phyloP scores from a whole-genome alignment of 805 yeast genomes.

The Kodamaea sagamina region DNA sequence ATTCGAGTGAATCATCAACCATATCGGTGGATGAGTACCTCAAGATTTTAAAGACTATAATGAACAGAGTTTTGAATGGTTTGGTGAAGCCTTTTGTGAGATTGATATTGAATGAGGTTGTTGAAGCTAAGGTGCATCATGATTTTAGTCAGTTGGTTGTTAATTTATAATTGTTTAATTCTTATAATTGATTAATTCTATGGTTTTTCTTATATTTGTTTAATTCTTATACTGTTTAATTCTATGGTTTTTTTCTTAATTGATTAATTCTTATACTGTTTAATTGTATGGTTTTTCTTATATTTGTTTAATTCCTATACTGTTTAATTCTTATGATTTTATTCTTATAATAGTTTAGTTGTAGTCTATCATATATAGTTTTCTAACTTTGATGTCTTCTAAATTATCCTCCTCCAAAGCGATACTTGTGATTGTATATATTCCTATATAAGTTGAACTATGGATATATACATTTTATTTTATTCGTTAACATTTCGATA shows the following conservation, averaged over 20 bases:
- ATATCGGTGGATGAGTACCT: slow-evolving; percentile 36
- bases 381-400: too few species aligned
- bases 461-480: too few species aligned
- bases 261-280: too few species aligned
- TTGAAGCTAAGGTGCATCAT: slow-evolving; percentile 29
- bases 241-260: too few species aligned
- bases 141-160: slow-evolving; percentile 34
- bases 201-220: neutral
- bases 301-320: neutral
- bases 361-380: neutral
- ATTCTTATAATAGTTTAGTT: too few species aligned
- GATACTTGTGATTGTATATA: too few species aligned
- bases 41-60: slow-evolving; percentile 27
- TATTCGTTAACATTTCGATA: too few species aligned
- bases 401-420: too few species aligned
- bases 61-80: slow-evolving; percentile 34
- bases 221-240: neutral
- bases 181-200: neutral
- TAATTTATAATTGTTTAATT: slow-evolving; percentile 18
- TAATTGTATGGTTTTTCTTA: neutral
- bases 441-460: too few species aligned
- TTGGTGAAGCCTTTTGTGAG: slow-evolving; percentile 40
- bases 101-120: slow-evolving; percentile 32
- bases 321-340: neutral
- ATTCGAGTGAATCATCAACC: slow-evolving; percentile 24